Conservation (phyloP, 495 filamentous ascomycete species). For the Coniosporium apollinis region DNA sequence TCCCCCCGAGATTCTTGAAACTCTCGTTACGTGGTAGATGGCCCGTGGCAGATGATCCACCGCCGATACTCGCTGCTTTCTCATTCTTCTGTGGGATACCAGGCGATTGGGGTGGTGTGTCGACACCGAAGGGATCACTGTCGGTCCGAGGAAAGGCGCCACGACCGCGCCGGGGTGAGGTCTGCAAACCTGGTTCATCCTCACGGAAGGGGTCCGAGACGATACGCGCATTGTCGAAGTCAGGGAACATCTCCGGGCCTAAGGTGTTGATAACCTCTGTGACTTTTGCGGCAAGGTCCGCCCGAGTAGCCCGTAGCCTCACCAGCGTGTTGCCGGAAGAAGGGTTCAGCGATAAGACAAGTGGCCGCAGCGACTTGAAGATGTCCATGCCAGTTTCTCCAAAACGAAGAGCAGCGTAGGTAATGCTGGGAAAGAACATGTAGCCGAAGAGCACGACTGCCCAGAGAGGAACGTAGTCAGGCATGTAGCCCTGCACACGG, state of each 20-base stretch:
- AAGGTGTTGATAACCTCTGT: conserved; percentile 87
- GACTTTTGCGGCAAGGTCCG: conserved; percentile 60
- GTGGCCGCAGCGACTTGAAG: conserved; percentile 77
- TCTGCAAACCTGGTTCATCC: not conserved
- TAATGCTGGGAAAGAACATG: conserved; percentile 72
- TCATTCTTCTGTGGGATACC: not conserved
- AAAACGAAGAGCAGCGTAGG: conserved; percentile 85
- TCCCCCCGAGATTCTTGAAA: conserved; percentile 70
- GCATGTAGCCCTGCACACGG: conserved; percentile 61
- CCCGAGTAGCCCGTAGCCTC: conserved; percentile 57
- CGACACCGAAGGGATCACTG: conserved; percentile 6
- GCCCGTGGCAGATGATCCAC: conserved; percentile 24
- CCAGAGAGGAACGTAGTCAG: conserved; percentile 67
- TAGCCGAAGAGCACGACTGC: conserved; percentile 52
- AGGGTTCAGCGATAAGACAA: conserved; percentile 77
- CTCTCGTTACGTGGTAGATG: conserved; percentile 76
- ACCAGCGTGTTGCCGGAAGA: conserved; percentile 68
- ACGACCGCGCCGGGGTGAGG: not conserved
- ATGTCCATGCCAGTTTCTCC: conserved; percentile 98
- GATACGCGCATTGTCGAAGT: conserved; percentile 76
- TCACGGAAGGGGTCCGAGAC: conserved; percentile 36
- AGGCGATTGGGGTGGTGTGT: conserved; percentile 7
- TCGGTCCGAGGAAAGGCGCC: conserved; percentile 1
- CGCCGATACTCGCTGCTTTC: conserved; percentile 12
- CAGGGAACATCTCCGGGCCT: conserved; percentile 90